A percentile compares a stretch with the other conserved stretches of the same genome.
These are phyloP conservation scores for Piper longum DNA, from an alignment of 164 flowering plant genomes.

Conservation along the genomic window DNA sequence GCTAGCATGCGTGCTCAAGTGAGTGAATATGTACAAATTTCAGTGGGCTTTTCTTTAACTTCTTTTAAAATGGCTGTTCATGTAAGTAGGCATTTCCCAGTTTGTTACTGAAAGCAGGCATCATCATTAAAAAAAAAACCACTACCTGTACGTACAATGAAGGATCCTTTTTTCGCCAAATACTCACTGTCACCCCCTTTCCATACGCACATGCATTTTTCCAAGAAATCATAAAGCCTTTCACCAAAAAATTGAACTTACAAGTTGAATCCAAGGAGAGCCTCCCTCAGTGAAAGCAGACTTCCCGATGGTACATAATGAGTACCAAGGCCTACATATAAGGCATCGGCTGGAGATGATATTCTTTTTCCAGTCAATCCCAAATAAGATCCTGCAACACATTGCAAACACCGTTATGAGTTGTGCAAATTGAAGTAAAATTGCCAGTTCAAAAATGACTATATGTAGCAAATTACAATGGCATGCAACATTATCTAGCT, in stretches of 20 bases:
- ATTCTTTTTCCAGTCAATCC: slow-evolving; percentile 88
- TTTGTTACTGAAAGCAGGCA: too few relatives aligned
- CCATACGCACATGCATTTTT: too few relatives aligned
- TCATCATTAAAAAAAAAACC: too few relatives aligned
- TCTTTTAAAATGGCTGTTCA: too few relatives aligned
- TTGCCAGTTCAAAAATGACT: not conserved
- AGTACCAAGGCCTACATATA: slow-evolving; percentile 77
- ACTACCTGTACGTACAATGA: too few relatives aligned
- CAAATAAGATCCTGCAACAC: slow-evolving; percentile 70
- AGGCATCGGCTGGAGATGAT: slow-evolving; percentile 82
- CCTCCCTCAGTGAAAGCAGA: slow-evolving; percentile 53
- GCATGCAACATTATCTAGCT: not conserved
- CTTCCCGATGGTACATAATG: slow-evolving; percentile 83
- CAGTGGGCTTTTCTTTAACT: too few relatives aligned
- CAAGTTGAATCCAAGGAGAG: slow-evolving; percentile 55
- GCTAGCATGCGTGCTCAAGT: too few relatives aligned
- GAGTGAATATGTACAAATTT: too few relatives aligned
- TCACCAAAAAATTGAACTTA: slow-evolving; percentile 18
- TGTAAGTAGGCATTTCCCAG: too few relatives aligned
- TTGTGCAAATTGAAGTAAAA: not conserved
- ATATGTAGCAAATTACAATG: not conserved
- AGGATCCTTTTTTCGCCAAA: too few relatives aligned
- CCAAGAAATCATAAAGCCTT: too few relatives aligned
- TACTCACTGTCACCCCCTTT: too few relatives aligned
- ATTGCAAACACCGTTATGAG: not conserved